Percentiles rank a stretch among this genome's conserved stretches.
Evolutionary conservation across 108 stramenopile species (phyloP).

Genomic region (Conticribra weissflogii): DNA sequence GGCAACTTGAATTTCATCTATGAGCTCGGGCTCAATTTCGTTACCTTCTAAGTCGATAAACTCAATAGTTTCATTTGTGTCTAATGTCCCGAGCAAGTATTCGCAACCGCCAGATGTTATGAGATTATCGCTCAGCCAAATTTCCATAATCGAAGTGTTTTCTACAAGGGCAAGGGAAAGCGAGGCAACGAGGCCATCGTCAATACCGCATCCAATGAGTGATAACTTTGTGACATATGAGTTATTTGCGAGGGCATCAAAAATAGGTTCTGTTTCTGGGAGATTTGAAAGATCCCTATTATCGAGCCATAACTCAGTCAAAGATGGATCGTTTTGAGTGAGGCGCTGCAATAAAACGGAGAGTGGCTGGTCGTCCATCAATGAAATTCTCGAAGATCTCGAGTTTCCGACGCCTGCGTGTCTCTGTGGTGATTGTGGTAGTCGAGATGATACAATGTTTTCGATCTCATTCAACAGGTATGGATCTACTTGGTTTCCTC

Average conservation of each 20-base stretch:
- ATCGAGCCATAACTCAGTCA: neutral
- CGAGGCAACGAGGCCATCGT: neutral
- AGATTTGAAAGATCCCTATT: neutral
- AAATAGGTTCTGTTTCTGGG: neutral
- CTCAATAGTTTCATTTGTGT: neutral
- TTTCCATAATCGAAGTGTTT: neutral
- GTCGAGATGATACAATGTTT: conserved; percentile 6
- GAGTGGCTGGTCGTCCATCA: neutral
- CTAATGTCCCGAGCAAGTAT: conserved; percentile 6
- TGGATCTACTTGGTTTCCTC: conserved; percentile 37
- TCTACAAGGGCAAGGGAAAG: neutral
- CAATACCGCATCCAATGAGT: neutral
- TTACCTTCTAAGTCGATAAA: conserved; percentile 5
- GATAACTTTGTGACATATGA: neutral
- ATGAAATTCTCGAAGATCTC: too few relatives aligned
- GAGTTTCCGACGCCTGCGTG: too few relatives aligned
- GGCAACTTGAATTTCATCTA: neutral
- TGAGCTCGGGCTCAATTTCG: neutral
- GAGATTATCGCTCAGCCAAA: neutral
- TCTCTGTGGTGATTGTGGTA: neutral
- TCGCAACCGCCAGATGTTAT: conserved; percentile 5
- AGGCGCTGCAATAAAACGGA: neutral
- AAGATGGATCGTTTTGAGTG: neutral
- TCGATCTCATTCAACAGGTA: conserved; percentile 37
- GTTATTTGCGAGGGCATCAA: neutral